Evolutionary conservation across 805 yeast species (phyloP), one percentile per base, ranked within the genome.

Genomic region (Lachancea waltii): DNA sequence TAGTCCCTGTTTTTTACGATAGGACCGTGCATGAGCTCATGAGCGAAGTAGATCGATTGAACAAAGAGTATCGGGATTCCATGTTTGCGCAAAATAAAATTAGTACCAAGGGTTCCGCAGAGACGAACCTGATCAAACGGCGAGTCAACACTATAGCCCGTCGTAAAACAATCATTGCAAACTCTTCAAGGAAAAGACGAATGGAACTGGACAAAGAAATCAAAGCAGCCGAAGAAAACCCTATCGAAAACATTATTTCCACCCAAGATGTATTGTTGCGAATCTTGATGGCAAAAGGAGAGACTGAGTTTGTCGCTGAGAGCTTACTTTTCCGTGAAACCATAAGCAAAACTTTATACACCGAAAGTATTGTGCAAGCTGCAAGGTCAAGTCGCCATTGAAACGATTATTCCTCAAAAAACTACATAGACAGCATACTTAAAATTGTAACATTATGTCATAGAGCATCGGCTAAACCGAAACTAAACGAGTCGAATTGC

Each of bases 251-350:
- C 27, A 53, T 58, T 17, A 56, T 61, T 11, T 60, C 57, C 4
- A 70, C 73, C 5, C 89, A 84, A 48, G 85, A 85, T 48, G 70
- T 86, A 9, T 68, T 89, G 5, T 60, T 90, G 43, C 69, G 97
- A 35, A 68, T 86, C 11, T 56, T 90, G 38, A 61, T 87, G 18
- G 68, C 87, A 26, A 75, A 79, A 42, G 84, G 77, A 16, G 80
- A 81, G 35, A 63, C 65, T 28, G 68, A 68, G 1, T 81, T 68
- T 54, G 85, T 85, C 3, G 67, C 72, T 7, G 64, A 67, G 43
- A 66, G 86, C 33, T 54, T 85, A 26, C 75, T 72, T 17, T 80
- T 77, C 50, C 65, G 90, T 36, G 85, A 79, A 39, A 62, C 72
- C 18, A 62, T 59, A 4, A 47, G 56, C 15, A 62, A 58, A 29